Percentiles rank a stretch among this genome's conserved stretches.
Evolutionary conservation across 352 stramenopile genomes (phyloP).

Genomic region (Globisporangium perplexum): DNA sequence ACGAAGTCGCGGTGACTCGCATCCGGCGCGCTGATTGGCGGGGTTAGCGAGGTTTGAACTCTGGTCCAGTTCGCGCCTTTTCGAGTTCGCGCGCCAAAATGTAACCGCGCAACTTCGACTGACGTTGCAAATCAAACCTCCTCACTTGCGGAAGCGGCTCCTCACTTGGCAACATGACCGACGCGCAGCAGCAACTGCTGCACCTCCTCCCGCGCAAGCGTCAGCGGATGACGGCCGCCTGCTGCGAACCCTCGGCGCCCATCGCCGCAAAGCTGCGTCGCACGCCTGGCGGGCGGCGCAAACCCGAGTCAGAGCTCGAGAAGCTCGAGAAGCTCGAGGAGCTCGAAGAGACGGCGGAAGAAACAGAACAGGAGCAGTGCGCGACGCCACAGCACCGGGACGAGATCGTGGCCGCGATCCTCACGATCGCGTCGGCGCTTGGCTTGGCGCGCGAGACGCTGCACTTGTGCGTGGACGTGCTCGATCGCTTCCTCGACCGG

Average conservation of each 20-base stretch:
- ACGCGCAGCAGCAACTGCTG: neutral
- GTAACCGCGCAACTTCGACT: neutral
- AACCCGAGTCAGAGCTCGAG: no score
- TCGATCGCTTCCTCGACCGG: slow-evolving; percentile 42
- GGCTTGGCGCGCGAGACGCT: slow-evolving; percentile 53
- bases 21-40: no score
- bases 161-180: neutral
- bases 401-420: slow-evolving; percentile 54
- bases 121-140: neutral
- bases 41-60: no score
- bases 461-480: slow-evolving; percentile 46
- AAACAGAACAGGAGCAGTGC: slow-evolving; percentile 8
- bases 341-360: neutral
- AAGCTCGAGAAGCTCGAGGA: no score
- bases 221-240: neutral
- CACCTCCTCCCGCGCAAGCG: neutral
- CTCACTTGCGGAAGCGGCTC: neutral
- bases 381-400: slow-evolving; percentile 41
- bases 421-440: slow-evolving; percentile 61
- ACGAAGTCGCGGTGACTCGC: no score
- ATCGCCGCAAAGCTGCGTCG: neutral
- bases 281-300: neutral
- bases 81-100: neutral
- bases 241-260: neutral
- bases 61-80: no score